These are phyloP conservation scores for Xerocomellus chrysenteron DNA, from an alignment of 768 basidiomycete genomes.

Conservation along the genomic window DNA sequence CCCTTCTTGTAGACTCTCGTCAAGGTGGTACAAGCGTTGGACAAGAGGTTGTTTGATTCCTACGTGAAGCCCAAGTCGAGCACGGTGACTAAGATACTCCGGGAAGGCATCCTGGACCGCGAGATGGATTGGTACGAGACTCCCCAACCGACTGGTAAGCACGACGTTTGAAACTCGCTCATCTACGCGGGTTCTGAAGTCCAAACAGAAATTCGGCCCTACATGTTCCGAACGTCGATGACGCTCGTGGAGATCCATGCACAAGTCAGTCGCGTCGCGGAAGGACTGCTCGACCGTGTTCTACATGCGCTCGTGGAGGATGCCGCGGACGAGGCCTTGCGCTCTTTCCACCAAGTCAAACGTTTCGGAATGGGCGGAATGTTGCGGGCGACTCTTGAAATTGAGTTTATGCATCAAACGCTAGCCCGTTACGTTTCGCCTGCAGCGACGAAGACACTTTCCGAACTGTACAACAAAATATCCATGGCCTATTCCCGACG, in stretches of 20 bases:
- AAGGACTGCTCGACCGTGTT: constrained; percentile 77
- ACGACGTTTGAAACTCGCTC: not conserved
- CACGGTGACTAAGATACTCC: constrained; percentile 63
- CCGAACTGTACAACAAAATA: constrained; percentile 92
- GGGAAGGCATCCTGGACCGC: constrained; percentile 74
- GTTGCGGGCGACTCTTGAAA: constrained; percentile 96
- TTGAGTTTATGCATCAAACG: constrained; percentile 98
- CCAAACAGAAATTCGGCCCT: constrained; percentile 82
- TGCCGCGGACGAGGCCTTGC: constrained; percentile 78
- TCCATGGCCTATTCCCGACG: constrained; percentile 88
- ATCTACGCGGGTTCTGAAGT: not conserved
- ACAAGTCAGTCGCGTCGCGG: constrained; percentile 80
- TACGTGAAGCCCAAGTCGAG: constrained; percentile 82
- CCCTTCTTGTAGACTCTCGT: constrained; percentile 54
- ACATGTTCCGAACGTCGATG: constrained; percentile 88
- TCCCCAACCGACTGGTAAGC: constrained; percentile 83
- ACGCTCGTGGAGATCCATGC: constrained; percentile 90
- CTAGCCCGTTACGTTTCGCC: constrained; percentile 85
- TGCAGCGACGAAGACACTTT: constrained; percentile 76
- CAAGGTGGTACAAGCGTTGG: constrained; percentile 78
- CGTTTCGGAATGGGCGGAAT: constrained; percentile 98
- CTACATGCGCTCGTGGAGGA: constrained; percentile 80
- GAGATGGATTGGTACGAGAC: constrained; percentile 95
- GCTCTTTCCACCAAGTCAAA: constrained; percentile 84
- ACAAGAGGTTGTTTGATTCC: constrained; percentile 85